Percentiles rank a stretch among this genome's conserved stretches.
Evolutionary conservation across 768 basidiomycete species (phyloP).

Genomic region (Basidioascus undulatus): DNA sequence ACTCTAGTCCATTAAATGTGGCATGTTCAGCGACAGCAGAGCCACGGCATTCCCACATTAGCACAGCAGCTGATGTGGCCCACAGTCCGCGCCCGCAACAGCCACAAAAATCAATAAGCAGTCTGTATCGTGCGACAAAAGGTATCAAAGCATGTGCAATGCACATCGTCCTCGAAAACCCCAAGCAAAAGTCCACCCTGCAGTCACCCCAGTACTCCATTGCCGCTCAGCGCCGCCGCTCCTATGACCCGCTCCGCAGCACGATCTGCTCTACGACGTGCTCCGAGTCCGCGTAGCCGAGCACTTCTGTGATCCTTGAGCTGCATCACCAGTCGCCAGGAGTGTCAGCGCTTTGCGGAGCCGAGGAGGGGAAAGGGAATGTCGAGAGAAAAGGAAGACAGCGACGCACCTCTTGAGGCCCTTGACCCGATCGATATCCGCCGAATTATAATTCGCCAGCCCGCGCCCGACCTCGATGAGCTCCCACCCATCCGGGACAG

Average conservation of each 20-base stretch:
- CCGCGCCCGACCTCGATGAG: slow-evolving; percentile 80
- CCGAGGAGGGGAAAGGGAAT: background rate
- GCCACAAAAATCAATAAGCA: too few species aligned
- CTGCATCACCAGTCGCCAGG: slow-evolving; percentile 22
- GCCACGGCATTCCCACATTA: too few species aligned
- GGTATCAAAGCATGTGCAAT: too few species aligned
- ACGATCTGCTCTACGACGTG: slow-evolving; percentile 92
- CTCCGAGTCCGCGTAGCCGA: slow-evolving; percentile 90
- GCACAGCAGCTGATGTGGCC: too few species aligned
- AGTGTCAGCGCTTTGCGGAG: background rate
- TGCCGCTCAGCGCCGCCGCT: too few species aligned
- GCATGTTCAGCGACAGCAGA: too few species aligned
- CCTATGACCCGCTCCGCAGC: slow-evolving; percentile 33
- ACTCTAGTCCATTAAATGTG: too few species aligned
- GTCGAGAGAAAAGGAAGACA: background rate
- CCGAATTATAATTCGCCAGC: slow-evolving; percentile 83
- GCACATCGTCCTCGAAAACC: too few species aligned
- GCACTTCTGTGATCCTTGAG: slow-evolving; percentile 45
- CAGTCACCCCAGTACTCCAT: too few species aligned
- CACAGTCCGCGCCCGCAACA: too few species aligned
- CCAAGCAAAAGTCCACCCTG: too few species aligned
- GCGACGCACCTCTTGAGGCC: slow-evolving; percentile 65
- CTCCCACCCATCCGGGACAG: slow-evolving; percentile 35
- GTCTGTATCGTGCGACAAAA: too few species aligned
- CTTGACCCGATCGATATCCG: slow-evolving; percentile 66